A percentile compares a stretch with the other conserved stretches of the same genome.
Evolutionary conservation across 805 yeast species (phyloP).

Genomic region (Lachancea thermotolerans): DNA sequence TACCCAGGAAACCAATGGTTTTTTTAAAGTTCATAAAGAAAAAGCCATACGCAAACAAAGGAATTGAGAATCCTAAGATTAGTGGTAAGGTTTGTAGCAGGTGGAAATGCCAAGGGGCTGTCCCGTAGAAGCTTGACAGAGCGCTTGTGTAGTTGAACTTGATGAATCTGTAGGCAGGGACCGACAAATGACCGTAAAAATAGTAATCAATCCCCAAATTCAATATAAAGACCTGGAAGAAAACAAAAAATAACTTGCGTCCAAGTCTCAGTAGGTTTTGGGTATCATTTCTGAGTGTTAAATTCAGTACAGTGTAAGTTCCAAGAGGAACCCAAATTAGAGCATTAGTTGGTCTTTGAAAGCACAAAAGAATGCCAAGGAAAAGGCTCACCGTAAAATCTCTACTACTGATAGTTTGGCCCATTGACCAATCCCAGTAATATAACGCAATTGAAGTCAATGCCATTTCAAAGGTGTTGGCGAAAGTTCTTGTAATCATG

Average conservation of each 20-base stretch:
- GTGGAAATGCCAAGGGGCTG: conserved; percentile 80
- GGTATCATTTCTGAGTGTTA: conserved; percentile 10
- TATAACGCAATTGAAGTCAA: conserved; percentile 60
- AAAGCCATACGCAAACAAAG: conserved; percentile 47
- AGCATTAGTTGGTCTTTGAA: conserved; percentile 80
- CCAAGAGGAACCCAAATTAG: conserved; percentile 72
- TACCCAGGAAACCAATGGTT: background rate
- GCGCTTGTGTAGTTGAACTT: conserved; percentile 72
- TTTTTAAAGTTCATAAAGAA: conserved; percentile 16
- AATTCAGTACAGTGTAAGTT: conserved; percentile 17
- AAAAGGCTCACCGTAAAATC: conserved; percentile 35
- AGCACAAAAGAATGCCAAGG: conserved; percentile 55
- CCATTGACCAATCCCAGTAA: conserved; percentile 61
- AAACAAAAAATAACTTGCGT: conserved; percentile 18
- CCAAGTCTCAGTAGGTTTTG: conserved; percentile 11
- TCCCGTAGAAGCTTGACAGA: conserved; percentile 77
- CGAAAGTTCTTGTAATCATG: conserved; percentile 72
- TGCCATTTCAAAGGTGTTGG: conserved; percentile 74
- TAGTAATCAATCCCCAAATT: conserved; percentile 47
- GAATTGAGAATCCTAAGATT: conserved; percentile 57
- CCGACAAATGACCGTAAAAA: conserved; percentile 49
- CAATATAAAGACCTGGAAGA: conserved; percentile 26
- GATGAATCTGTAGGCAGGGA: conserved; percentile 65
- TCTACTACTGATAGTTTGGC: conserved; percentile 11
- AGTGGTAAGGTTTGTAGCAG: conserved; percentile 77